Evolutionary conservation across 306 rosid genomes (phyloP).

Genomic region (Elaeagnus macrophylla): DNA sequence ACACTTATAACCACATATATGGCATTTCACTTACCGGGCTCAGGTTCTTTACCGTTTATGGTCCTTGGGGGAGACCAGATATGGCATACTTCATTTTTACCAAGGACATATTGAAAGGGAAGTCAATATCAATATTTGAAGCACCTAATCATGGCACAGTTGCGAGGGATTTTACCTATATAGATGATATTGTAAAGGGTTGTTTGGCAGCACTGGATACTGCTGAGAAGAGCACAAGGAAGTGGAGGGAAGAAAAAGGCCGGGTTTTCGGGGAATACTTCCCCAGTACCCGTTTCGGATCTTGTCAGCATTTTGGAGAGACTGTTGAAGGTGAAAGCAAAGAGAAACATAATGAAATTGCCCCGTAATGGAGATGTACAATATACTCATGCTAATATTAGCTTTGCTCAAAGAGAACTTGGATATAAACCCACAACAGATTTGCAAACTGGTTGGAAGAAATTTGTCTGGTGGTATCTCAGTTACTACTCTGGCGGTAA

Average conservation of each 20-base stretch:
- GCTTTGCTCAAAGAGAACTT: too few species aligned
- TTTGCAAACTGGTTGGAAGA: too few species aligned
- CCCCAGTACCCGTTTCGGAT: slow-evolving; percentile 78
- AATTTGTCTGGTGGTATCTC: too few species aligned
- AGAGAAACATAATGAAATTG: slow-evolving; percentile 64
- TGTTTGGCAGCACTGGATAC: slow-evolving; percentile 90
- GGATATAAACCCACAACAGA: too few species aligned
- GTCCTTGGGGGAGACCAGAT: slow-evolving; percentile 98
- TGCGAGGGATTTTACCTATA: slow-evolving; percentile 90
- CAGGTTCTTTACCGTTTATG: slow-evolving; percentile 90
- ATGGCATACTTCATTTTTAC: slow-evolving; percentile 97
- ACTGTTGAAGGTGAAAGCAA: slow-evolving; percentile 80
- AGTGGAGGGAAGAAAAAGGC: slow-evolving; percentile 91
- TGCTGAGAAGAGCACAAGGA: slow-evolving; percentile 89
- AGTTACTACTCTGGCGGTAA: slow-evolving; percentile 66
- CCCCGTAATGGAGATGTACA: slow-evolving; percentile 95
- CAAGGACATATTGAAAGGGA: slow-evolving; percentile 77
- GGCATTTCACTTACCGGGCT: slow-evolving; percentile 91
- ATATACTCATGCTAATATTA: too few species aligned
- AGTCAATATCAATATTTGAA: slow-evolving; percentile 66
- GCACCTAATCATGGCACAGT: slow-evolving; percentile 80
- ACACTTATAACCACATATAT: slow-evolving; percentile 81
- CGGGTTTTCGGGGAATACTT: slow-evolving; percentile 89
- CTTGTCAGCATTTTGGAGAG: slow-evolving; percentile 91
- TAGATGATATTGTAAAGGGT: slow-evolving; percentile 92